phyloP scores from a whole-genome alignment of 805 yeast genomes.

The Schwanniomyces occidentalis region DNA sequence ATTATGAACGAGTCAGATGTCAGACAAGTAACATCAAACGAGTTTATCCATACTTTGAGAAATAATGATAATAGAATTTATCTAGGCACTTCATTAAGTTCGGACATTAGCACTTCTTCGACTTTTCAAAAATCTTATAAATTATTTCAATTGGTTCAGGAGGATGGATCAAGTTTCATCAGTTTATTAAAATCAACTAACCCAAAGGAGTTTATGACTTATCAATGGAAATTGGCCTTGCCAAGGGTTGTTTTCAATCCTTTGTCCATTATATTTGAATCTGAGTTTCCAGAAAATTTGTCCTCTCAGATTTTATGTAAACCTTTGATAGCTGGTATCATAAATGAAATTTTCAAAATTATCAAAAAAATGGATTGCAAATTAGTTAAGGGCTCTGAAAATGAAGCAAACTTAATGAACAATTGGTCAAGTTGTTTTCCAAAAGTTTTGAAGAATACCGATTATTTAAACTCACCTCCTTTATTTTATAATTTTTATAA shows the following conservation, averaged over 20 bases:
- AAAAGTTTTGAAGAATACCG: conserved; percentile 18
- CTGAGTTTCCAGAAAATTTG: conserved; percentile 59
- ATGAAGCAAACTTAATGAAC: conserved; percentile 57
- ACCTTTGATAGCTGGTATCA: conserved; percentile 79
- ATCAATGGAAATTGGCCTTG: conserved; percentile 84
- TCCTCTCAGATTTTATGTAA: conserved; percentile 73
- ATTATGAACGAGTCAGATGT: conserved; percentile 65
- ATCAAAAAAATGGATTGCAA: conserved; percentile 77
- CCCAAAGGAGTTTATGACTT: conserved; percentile 60
- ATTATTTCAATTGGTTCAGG: conserved; percentile 34
- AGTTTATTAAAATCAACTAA: conserved; percentile 51
- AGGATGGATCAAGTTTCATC: conserved; percentile 35
- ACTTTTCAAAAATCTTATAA: conserved; percentile 25
- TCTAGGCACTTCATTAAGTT: conserved; percentile 31
- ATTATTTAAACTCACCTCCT: conserved; percentile 51
- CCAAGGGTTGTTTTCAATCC: conserved; percentile 80
- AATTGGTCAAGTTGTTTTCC: conserved; percentile 53
- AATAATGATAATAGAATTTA: conserved; percentile 46
- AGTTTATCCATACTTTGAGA: conserved; percentile 33
- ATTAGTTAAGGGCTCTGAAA: conserved; percentile 67
- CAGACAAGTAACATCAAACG: conserved; percentile 29
- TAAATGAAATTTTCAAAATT: conserved; percentile 71
- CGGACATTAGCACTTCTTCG: conserved; percentile 12
- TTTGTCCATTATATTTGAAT: conserved; percentile 70
- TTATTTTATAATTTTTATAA: conserved; percentile 66